phyloP scores from a whole-genome alignment of 2,329 filamentous ascomycete genomes.

The Diaporthe caulivora region DNA sequence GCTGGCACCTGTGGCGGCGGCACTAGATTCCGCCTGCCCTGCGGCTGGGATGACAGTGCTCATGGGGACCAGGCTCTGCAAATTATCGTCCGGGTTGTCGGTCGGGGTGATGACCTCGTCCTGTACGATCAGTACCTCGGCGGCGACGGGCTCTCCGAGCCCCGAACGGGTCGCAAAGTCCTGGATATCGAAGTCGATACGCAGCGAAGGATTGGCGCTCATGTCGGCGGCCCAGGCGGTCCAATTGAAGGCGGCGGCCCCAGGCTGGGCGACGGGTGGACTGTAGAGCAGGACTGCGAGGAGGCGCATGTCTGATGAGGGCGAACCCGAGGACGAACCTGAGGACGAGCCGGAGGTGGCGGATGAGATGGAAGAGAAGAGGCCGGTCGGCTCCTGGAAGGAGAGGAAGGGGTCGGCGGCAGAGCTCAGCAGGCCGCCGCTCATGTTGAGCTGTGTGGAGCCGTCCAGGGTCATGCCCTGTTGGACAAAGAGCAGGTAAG shows the following conservation, averaged over 20 bases:
- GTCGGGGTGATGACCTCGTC: constrained; percentile 22
- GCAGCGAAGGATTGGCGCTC: constrained; percentile 32
- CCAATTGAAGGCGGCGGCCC: constrained; percentile 32
- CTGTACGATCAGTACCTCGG: constrained; percentile 35
- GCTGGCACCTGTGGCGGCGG: neutral
- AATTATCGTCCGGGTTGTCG: constrained; percentile 18
- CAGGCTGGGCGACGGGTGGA: neutral
- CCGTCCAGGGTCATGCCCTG: constrained; percentile 35
- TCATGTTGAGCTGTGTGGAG: constrained; percentile 37
- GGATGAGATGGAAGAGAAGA: constrained; percentile 45
- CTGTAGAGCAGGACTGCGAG: constrained; percentile 36
- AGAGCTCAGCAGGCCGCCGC: constrained; percentile 38
- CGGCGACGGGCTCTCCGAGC: constrained; percentile 35
- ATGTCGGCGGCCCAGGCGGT: constrained; percentile 36
- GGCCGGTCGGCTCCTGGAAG: constrained; percentile 34
- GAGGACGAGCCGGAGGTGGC: constrained; percentile 41
- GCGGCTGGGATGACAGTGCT: constrained; percentile 32
- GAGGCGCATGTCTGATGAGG: constrained; percentile 37
- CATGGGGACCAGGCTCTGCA: constrained; percentile 31
- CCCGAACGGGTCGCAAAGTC: constrained; percentile 35
- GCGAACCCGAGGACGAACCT: constrained; percentile 41
- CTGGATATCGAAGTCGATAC: constrained; percentile 35
- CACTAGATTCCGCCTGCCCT: neutral
- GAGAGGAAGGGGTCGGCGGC: constrained; percentile 45
- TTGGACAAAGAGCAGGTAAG: constrained; percentile 39